Conservation (phyloP, 345 rosid genomes). For the Garcia nutans region DNA sequence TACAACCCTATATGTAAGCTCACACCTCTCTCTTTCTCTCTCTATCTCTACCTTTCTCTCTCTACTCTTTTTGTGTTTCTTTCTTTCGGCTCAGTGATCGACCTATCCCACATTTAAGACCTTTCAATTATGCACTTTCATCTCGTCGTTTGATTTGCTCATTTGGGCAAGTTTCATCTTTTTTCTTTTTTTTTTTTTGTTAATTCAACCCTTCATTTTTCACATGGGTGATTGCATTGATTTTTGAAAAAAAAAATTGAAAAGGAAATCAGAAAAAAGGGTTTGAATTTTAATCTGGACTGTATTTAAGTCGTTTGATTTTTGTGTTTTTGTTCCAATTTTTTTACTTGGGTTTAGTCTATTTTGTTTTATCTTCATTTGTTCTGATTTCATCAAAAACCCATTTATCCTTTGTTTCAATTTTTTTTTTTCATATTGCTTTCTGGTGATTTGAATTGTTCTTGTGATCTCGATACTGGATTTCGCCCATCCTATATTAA, state of each 20-base stretch:
- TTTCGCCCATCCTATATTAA: background rate
- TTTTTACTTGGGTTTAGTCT: background rate
- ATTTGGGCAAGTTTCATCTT: constrained; percentile 35
- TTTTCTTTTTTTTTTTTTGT: background rate
- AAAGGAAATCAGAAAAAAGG: background rate
- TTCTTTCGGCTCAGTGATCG: constrained; percentile 12
- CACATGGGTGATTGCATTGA: background rate
- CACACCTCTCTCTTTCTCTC: constrained; percentile 19
- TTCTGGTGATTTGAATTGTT: background rate
- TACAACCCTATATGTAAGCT: constrained; percentile 40
- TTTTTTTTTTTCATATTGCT: background rate
- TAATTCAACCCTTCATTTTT: no score
- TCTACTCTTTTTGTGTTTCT: constrained; percentile 13
- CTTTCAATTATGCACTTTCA: constrained; percentile 24
- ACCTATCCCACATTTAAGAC: constrained; percentile 24
- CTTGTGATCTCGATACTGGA: background rate
- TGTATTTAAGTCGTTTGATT: background rate
- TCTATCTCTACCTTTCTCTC: constrained; percentile 21
- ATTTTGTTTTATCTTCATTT: background rate
- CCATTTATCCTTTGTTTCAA: background rate
- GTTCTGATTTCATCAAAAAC: background rate
- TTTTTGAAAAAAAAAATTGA: no score
- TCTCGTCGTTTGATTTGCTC: constrained; percentile 35
- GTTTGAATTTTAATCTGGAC: background rate
- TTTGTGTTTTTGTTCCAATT: background rate